Evolutionary conservation across 148 eudicot genomes (phyloP), one percentile per base, ranked within the genome.

Genomic region (Camellia granthamiana): DNA sequence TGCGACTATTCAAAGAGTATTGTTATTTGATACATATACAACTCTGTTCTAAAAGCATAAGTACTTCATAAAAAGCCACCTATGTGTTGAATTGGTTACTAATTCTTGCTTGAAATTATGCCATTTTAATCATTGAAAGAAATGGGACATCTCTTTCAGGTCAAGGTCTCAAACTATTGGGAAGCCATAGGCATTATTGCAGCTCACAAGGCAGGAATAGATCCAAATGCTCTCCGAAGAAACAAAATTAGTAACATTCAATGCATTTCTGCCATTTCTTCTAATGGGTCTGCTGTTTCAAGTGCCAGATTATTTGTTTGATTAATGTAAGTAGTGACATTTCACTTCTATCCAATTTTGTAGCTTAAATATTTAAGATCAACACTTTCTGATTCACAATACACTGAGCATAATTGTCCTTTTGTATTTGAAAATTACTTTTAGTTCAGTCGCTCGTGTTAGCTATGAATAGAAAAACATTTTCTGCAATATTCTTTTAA

Each of bases 141-240:
- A 19, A 51, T 59, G 52, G 64, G 54, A 51, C 61, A 64, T 73
- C 12, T 78, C n/a, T 79, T 79, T 59, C 91, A 93, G 94, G 85
- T 94, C 19, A 90, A 88, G 81, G 98, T 95, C 77, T 88, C 96
- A 21, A 95, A 93, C 79, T 95, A 93, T 76, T 95, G 97, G 97
- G 98, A 95, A 82, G 98, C 97, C 47, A 93, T 93, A 78, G 97
- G 98, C 83, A 93, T 95, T 67, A 77, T 89, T 69, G 96, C 97
- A 58, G 98, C 97, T 84, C 98, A 95, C 77, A 95, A 91, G 78
- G 97, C 98, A 66, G 97, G 97, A 83, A 84, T 95, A 77, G 92
- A 93, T 78, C 98, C 96, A 41, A 79, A 87, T 81, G 91, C 98
- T 70, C 92, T 95, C 51, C 79, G 97, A 69, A 87, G 82, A 83